Evolutionary conservation across 352 stramenopile genomes (phyloP).

Genomic region (Pythium sukuiense): DNA sequence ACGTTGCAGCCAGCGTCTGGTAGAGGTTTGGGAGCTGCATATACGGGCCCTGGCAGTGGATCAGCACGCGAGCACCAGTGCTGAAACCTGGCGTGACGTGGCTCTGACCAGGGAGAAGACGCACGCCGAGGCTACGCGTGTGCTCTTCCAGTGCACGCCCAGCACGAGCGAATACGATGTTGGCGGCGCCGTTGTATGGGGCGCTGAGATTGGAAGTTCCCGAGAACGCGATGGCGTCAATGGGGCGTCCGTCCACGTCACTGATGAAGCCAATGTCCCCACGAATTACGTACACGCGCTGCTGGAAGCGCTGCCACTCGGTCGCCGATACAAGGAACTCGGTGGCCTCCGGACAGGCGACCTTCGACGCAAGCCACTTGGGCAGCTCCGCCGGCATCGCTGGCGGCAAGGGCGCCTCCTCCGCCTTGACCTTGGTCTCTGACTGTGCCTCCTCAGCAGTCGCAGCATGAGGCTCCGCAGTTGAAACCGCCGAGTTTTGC

Average conservation of each 20-base stretch:
- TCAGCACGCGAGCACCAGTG: conserved; percentile 42
- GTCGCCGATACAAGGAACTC: conserved; percentile 37
- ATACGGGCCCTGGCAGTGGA: conserved; percentile 59
- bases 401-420: not conserved
- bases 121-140: conserved; percentile 32
- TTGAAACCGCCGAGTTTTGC: too few relatives aligned
- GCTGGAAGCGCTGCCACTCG: conserved; percentile 41
- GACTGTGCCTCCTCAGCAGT: not conserved
- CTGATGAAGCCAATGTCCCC: conserved; percentile 45
- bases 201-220: conserved; percentile 42
- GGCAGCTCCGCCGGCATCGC: not conserved
- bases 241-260: conserved; percentile 29
- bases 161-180: conserved; percentile 46
- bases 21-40: conserved; percentile 35
- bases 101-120: conserved; percentile 34
- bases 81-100: conserved; percentile 53
- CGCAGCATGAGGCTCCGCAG: not conserved
- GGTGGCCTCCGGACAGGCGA: conserved; percentile 29
- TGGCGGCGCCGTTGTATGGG: conserved; percentile 41
- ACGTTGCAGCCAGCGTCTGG: conserved; percentile 41
- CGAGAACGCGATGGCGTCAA: conserved; percentile 53
- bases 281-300: conserved; percentile 34
- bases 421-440: conserved; percentile 1
- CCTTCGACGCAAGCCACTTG: conserved; percentile 9
- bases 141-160: conserved; percentile 32